phyloP scores from a whole-genome alignment of 164 flowering plant genomes.

The Vitis riparia region DNA sequence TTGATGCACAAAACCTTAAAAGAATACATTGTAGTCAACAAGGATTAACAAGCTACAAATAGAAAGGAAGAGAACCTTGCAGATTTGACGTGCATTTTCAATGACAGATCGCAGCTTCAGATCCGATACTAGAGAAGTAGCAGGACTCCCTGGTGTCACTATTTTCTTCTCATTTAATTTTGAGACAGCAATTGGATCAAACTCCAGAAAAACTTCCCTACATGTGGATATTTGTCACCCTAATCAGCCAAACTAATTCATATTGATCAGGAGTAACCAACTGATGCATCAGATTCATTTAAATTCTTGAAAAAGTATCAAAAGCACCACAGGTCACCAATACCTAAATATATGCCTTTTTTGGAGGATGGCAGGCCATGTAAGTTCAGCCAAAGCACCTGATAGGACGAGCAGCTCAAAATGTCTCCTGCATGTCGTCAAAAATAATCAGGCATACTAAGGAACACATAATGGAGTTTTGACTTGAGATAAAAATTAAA shows the following conservation, averaged over 20 bases:
- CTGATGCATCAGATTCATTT: no score
- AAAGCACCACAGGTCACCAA: not conserved
- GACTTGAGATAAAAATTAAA: not conserved
- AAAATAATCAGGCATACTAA: not conserved
- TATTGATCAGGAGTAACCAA: not conserved
- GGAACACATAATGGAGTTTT: not conserved
- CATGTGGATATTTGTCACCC: not conserved
- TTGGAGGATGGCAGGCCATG: constrained; percentile 69
- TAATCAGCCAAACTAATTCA: not conserved
- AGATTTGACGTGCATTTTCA: constrained; percentile 51
- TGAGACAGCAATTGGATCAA: constrained; percentile 45
- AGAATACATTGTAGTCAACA: no score
- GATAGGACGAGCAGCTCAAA: constrained; percentile 64
- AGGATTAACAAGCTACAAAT: no score
- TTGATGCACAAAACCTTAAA: no score
- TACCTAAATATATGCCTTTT: constrained; percentile 69
- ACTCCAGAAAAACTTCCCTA: constrained; percentile 48
- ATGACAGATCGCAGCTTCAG: constrained; percentile 38
- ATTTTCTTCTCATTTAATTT: constrained; percentile 46
- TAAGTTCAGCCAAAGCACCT: constrained; percentile 70
- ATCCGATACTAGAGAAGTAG: constrained; percentile 42
- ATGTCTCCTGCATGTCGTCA: constrained; percentile 45
- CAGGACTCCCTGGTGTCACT: constrained; percentile 33
- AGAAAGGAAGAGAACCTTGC: constrained; percentile 30
- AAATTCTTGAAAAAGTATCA: not conserved